These are phyloP conservation scores for Parmales sp. DNA, from an alignment of 108 stramenopile genomes.

Conservation along the genomic window DNA sequence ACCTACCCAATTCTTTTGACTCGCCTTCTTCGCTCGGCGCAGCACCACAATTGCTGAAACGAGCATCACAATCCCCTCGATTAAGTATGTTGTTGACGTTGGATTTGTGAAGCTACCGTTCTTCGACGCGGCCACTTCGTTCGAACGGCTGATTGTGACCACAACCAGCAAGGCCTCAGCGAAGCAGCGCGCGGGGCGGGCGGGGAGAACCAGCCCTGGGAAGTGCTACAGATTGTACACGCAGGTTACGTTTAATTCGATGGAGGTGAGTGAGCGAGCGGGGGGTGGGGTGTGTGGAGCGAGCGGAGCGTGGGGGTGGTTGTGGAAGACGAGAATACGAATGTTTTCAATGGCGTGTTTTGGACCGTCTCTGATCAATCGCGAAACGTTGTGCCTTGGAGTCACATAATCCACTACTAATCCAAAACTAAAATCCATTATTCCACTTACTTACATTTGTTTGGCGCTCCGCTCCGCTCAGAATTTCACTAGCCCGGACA, in stretches of 20 bases:
- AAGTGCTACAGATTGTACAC: conserved; percentile 90
- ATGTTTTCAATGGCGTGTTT: too few relatives aligned
- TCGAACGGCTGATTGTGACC: conserved; percentile 55
- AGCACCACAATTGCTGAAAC: conserved; percentile 88
- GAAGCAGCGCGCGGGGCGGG: conserved; percentile 80
- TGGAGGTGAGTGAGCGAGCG: too few relatives aligned
- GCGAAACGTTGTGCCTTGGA: conserved; percentile 36
- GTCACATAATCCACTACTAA: too few relatives aligned
- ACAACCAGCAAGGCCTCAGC: conserved; percentile 75
- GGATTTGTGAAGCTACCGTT: conserved; percentile 90
- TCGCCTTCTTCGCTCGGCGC: too few relatives aligned
- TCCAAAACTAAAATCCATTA: too few relatives aligned
- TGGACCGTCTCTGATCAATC: too few relatives aligned
- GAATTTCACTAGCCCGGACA: conserved; percentile 50
- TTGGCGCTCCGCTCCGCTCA: too few relatives aligned
- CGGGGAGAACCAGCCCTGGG: conserved; percentile 75
- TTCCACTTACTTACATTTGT: too few relatives aligned
- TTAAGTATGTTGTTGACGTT: conserved; percentile 85
- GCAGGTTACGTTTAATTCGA: too few relatives aligned
- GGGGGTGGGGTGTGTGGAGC: too few relatives aligned
- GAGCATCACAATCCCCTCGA: conserved; percentile 76
- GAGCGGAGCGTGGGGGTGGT: conserved; percentile 36
- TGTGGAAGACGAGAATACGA: conserved; percentile 42
- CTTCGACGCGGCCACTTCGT: conserved; percentile 62
- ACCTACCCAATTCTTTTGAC: conserved; percentile 22